These are phyloP conservation scores for Hamigera avellanea DNA, from an alignment of 495 filamentous ascomycete species.

Conservation along the genomic window DNA sequence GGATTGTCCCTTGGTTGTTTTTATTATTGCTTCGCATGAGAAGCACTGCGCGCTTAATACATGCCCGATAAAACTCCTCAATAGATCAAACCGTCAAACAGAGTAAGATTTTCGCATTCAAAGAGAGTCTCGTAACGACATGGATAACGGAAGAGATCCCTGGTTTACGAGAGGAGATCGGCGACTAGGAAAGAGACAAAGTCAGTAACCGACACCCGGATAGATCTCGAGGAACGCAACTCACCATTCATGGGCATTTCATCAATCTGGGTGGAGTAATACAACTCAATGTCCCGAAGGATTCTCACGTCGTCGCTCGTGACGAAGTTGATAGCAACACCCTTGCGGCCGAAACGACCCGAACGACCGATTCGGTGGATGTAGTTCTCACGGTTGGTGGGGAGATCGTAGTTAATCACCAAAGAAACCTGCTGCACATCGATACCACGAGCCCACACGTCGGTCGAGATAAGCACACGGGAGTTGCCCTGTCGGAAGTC, in stretches of 20 bases:
- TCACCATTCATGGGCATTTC: slow-evolving; percentile 97
- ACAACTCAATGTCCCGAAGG: slow-evolving; percentile 91
- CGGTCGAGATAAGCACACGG: slow-evolving; percentile 94
- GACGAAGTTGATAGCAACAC: slow-evolving; percentile 99
- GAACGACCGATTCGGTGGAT: slow-evolving; percentile 96
- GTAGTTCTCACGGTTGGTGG: slow-evolving; percentile 98
- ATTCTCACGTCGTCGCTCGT: slow-evolving; percentile 96
- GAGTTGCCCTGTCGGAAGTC: slow-evolving; percentile 96
- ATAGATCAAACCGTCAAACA: not conserved
- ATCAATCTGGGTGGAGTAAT: slow-evolving; percentile 97
- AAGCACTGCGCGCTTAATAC: not conserved
- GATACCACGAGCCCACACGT: slow-evolving; percentile 96
- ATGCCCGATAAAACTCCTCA: not conserved
- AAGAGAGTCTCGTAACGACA: not conserved
- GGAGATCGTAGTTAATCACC: slow-evolving; percentile 98
- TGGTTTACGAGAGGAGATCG: slow-evolving; percentile 32
- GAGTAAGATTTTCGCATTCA: not conserved
- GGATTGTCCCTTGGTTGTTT: not conserved
- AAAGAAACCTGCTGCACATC: slow-evolving; percentile 99
- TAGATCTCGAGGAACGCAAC: not conserved
- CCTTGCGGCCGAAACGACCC: slow-evolving; percentile 94
- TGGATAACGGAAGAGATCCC: slow-evolving; percentile 1
- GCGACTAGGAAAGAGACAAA: slow-evolving; percentile 26
- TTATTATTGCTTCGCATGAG: not conserved
- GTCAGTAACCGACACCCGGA: not conserved